These are phyloP conservation scores for Russula earlei DNA, from an alignment of 768 basidiomycete species.

Conservation along the genomic window DNA sequence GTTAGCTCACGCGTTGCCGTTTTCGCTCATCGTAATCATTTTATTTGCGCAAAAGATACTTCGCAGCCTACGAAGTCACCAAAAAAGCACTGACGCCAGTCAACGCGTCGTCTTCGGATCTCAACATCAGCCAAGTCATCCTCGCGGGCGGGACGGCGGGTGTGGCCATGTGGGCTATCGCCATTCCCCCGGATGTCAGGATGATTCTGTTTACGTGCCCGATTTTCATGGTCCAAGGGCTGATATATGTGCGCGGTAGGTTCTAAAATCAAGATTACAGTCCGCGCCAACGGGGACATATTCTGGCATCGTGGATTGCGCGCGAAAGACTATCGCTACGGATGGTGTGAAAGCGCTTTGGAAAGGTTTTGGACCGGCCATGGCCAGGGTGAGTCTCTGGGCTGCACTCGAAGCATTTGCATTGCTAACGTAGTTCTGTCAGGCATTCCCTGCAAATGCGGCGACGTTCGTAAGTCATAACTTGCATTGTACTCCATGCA, in stretches of 20 bases:
- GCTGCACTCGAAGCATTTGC: not conserved
- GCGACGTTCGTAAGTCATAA: constrained; percentile 69
- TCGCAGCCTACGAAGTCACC: constrained; percentile 91
- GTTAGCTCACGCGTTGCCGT: constrained; percentile 25
- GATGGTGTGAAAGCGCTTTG: constrained; percentile 86
- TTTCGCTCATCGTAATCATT: constrained; percentile 7
- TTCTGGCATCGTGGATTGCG: constrained; percentile 86
- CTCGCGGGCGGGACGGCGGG: constrained; percentile 91
- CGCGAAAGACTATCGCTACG: constrained; percentile 79
- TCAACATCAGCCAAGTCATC: constrained; percentile 81
- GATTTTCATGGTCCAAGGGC: not conserved
- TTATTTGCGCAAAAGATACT: constrained; percentile 54
- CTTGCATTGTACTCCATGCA: not conserved
- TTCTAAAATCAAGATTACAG: constrained; percentile 91
- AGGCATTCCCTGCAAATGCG: constrained; percentile 97
- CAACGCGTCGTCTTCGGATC: constrained; percentile 66
- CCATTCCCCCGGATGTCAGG: constrained; percentile 92
- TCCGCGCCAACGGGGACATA: constrained; percentile 98
- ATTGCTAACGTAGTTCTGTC: not conserved
- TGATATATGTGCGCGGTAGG: constrained; percentile 38
- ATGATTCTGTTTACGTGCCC: not conserved
- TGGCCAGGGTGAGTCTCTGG: constrained; percentile 64
- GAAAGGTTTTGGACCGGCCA: constrained; percentile 97
- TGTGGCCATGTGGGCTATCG: constrained; percentile 96
- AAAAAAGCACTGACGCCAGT: constrained; percentile 80